Conservation (phyloP, 1,284 basidiomycete genomes). For the Psilocybe mexicana region DNA sequence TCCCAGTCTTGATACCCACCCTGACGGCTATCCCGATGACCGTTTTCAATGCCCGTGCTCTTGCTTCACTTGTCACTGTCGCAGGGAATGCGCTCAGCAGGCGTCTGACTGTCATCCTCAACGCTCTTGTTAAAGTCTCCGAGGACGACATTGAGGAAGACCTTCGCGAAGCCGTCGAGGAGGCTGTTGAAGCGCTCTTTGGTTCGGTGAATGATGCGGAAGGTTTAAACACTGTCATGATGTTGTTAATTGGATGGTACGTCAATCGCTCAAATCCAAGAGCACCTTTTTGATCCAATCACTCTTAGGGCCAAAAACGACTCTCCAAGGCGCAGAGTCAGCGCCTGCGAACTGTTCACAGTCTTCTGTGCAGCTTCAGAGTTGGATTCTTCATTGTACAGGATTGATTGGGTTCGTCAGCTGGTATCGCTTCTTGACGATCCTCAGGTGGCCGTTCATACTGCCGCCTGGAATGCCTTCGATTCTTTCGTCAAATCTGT, state of each 20-base stretch:
- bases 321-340: conserved; percentile 70
- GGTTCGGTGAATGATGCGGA: conserved; percentile 81
- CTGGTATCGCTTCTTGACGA: conserved; percentile 89
- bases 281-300: conserved; percentile 11
- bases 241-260: conserved; percentile 87
- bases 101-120: conserved; percentile 76
- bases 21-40: conserved; percentile 90
- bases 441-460: conserved; percentile 70
- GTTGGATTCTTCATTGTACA: conserved; percentile 81
- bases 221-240: conserved; percentile 86
- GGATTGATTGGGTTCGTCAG: conserved; percentile 95
- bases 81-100: conserved; percentile 90
- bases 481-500: conserved; percentile 90
- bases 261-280: conserved; percentile 24
- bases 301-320: conserved; percentile 74
- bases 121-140: conserved; percentile 70
- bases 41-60: conserved; percentile 93
- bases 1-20: conserved; percentile 97
- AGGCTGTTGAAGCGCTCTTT: conserved; percentile 74
- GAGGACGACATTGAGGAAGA: conserved; percentile 74
- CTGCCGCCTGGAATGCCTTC: conserved; percentile 82
- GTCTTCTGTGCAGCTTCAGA: conserved; percentile 83
- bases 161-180: conserved; percentile 69
- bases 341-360: conserved; percentile 76
- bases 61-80: conserved; percentile 90